These are phyloP conservation scores for Hevea brasiliensis DNA, from an alignment of 345 rosid genomes.

Conservation along the genomic window DNA sequence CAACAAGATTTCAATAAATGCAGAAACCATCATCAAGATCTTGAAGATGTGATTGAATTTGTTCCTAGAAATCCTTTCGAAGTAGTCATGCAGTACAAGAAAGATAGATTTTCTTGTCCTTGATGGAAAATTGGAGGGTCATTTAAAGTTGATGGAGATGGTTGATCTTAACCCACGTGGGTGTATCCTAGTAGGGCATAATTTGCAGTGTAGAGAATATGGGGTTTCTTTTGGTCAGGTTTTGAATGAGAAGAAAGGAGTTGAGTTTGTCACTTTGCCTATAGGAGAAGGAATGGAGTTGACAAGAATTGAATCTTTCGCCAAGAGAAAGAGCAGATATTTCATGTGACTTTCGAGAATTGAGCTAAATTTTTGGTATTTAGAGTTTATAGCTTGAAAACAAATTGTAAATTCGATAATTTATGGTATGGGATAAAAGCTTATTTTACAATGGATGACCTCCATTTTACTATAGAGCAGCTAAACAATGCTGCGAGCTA, in stretches of 20 bases:
- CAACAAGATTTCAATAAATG: background rate
- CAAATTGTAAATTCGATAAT: no score
- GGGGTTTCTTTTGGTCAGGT: constrained; percentile 3
- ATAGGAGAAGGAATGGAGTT: constrained; percentile 24
- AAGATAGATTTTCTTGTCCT: constrained; percentile 16
- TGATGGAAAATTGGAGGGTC: constrained; percentile 13
- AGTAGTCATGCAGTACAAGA: constrained; percentile 2
- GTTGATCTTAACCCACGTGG: constrained; percentile 14
- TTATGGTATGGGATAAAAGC: no score
- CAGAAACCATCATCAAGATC: background rate
- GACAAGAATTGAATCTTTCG: constrained; percentile 8
- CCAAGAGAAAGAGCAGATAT: constrained; percentile 2
- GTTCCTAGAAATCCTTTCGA: constrained; percentile 2
- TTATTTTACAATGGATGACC: no score
- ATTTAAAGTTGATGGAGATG: background rate
- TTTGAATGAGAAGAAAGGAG: constrained; percentile 2
- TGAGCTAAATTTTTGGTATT: background rate
- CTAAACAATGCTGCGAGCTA: no score
- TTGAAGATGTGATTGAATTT: constrained; percentile 17
- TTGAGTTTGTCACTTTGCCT: constrained; percentile 10
- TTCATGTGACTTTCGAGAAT: constrained; percentile 22
- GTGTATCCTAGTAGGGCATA: constrained; percentile 11
- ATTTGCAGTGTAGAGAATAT: background rate
- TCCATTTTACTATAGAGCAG: no score
- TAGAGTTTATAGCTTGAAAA: no score